These are phyloP conservation scores for Didymosphaeria variabile DNA, from an alignment of 2,329 filamentous ascomycete genomes.

Conservation along the genomic window DNA sequence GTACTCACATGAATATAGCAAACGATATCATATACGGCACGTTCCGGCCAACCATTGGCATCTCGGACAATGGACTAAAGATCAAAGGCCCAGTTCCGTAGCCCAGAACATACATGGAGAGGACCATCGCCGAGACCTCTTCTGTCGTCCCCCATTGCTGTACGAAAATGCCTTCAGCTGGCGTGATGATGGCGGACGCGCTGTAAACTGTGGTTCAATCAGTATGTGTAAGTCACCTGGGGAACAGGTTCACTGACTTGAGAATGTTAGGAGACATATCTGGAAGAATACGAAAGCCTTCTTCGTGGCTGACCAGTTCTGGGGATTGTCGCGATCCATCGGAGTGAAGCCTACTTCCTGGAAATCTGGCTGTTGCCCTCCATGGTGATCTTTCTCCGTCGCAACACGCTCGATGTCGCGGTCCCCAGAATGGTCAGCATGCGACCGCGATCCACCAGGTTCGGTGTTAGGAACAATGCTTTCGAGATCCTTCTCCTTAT, in stretches of 20 bases:
- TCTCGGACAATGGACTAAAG: constrained; percentile 59
- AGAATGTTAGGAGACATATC: constrained; percentile 14
- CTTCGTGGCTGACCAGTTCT: constrained; percentile 36
- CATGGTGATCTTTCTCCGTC: constrained; percentile 4
- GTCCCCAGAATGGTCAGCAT: not conserved
- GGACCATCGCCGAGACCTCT: constrained; percentile 74
- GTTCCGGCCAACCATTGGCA: constrained; percentile 71
- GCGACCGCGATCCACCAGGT: not conserved
- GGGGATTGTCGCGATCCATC: constrained; percentile 34
- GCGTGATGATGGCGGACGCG: constrained; percentile 57
- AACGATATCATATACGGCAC: constrained; percentile 71
- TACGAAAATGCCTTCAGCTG: constrained; percentile 24
- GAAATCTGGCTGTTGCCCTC: not conserved
- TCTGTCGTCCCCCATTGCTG: constrained; percentile 50
- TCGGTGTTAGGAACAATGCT: constrained; percentile 2
- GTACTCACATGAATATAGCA: constrained; percentile 63
- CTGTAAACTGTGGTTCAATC: constrained; percentile 60
- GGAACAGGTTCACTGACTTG: not conserved
- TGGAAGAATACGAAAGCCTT: constrained; percentile 35
- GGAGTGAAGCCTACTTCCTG: constrained; percentile 10
- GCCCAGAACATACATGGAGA: constrained; percentile 82
- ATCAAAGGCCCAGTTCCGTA: constrained; percentile 64
- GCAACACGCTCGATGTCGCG: constrained; percentile 11
- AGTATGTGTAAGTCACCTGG: constrained; percentile 54
- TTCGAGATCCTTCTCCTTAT: constrained; percentile 9